A percentile compares a stretch with the other conserved stretches of the same genome.
Conservation (phyloP, 129 eudicot species). For the Tagetes erecta region DNA sequence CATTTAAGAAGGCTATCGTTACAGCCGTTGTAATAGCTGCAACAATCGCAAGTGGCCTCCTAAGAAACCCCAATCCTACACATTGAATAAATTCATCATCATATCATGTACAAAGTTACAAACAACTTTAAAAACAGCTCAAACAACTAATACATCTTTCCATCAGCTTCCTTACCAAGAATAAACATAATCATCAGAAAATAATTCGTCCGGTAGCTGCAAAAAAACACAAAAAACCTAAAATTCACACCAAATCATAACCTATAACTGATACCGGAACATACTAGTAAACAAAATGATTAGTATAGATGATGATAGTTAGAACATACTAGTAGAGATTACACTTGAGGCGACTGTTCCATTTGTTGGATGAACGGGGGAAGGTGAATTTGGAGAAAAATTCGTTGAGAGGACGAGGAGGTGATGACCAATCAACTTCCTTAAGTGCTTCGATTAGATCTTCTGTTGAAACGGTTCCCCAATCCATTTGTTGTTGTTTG, state of each 20-base stretch:
- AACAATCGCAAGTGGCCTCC: slow-evolving; percentile 86
- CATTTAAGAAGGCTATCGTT: slow-evolving; percentile 81
- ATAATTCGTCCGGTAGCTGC: slow-evolving; percentile 92
- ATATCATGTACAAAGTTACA: not conserved
- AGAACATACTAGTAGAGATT: slow-evolving; percentile 87
- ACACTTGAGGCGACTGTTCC: slow-evolving; percentile 98
- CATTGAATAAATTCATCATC: not conserved
- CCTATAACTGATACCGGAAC: too few species aligned
- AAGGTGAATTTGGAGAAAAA: slow-evolving; percentile 86
- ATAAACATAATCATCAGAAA: slow-evolving; percentile 73
- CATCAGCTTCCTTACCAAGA: slow-evolving; percentile 57
- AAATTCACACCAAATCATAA: not conserved
- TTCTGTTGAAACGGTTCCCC: slow-evolving; percentile 86
- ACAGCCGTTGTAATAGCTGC: slow-evolving; percentile 80
- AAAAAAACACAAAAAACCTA: not conserved
- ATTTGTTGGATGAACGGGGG: slow-evolving; percentile 80
- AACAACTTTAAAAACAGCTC: not conserved
- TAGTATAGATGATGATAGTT: not conserved
- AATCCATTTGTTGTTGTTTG: slow-evolving; percentile 55
- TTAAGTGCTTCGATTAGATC: slow-evolving; percentile 91
- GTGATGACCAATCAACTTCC: slow-evolving; percentile 98
- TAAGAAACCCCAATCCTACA: slow-evolving; percentile 79
- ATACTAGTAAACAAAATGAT: not conserved
- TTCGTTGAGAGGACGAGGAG: slow-evolving; percentile 87
- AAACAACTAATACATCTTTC: not conserved